phyloP scores from a whole-genome alignment of 2,329 filamentous ascomycete species.

The Aspergillus pseudoterreus region DNA sequence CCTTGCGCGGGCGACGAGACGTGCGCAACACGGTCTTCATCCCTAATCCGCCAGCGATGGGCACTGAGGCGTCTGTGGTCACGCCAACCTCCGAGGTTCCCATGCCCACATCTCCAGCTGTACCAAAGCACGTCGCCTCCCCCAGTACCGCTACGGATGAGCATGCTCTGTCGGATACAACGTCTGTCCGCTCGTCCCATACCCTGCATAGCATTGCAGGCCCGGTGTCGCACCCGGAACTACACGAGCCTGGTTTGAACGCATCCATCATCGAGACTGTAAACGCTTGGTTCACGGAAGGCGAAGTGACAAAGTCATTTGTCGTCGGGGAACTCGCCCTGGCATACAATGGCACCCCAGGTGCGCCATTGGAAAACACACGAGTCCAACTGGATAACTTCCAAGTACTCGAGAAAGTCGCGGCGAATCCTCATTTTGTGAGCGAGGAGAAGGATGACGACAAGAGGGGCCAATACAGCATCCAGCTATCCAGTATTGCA shows the following conservation, averaged over 20 bases:
- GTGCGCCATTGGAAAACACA: slow-evolving; percentile 47
- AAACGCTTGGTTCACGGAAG: slow-evolving; percentile 77
- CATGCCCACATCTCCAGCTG: slow-evolving; percentile 35
- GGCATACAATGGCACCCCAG: slow-evolving; percentile 60
- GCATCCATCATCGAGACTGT: slow-evolving; percentile 88
- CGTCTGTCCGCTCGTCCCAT: slow-evolving; percentile 84
- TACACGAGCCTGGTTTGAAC: slow-evolving; percentile 75
- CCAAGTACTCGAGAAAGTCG: slow-evolving; percentile 80
- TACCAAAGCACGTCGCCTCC: slow-evolving; percentile 39
- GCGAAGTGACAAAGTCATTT: slow-evolving; percentile 65
- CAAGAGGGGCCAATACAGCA: slow-evolving; percentile 72
- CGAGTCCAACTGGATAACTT: slow-evolving; percentile 86
- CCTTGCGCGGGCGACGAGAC: slow-evolving; percentile 81
- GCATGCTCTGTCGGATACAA: slow-evolving; percentile 74
- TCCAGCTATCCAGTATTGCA: slow-evolving; percentile 68
- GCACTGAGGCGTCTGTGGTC: slow-evolving; percentile 28
- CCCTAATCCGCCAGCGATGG: slow-evolving; percentile 46
- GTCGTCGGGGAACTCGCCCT: slow-evolving; percentile 88
- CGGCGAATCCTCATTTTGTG: slow-evolving; percentile 89
- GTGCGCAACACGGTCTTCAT: slow-evolving; percentile 88
- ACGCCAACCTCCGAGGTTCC: slow-evolving; percentile 24
- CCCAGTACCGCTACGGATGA: slow-evolving; percentile 58
- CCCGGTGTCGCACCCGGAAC: slow-evolving; percentile 75
- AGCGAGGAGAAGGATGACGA: slow-evolving; percentile 52
- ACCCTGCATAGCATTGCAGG: slow-evolving; percentile 67